phyloP scores from a whole-genome alignment of 257 asterid species.

The Ajuga chamaepitys region DNA sequence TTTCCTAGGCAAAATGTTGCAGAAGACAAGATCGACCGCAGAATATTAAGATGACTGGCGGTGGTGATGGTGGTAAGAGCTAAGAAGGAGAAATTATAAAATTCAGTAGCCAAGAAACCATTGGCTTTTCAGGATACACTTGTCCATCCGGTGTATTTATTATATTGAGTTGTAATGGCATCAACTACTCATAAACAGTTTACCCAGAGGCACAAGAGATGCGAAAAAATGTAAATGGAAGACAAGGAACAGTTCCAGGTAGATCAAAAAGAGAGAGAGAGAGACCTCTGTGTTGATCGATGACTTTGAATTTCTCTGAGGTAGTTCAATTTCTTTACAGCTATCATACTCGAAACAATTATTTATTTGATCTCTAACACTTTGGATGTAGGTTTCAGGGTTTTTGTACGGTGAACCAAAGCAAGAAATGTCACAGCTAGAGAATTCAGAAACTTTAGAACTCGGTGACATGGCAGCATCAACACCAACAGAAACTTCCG shows the following conservation, averaged over 20 bases:
- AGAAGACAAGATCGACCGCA: too few relatives aligned
- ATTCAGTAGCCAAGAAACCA: background rate
- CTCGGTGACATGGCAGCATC: slow-evolving; percentile 15
- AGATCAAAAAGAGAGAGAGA: background rate
- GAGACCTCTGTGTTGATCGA: slow-evolving; percentile 23
- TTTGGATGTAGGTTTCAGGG: slow-evolving; percentile 11
- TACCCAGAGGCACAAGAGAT: background rate
- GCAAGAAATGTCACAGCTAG: slow-evolving; percentile 9
- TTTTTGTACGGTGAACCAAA: slow-evolving; percentile 8
- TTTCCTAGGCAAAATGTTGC: background rate
- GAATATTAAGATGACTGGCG: too few relatives aligned
- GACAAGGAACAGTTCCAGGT: background rate
- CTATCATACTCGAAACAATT: slow-evolving; percentile 4
- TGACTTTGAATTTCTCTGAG: background rate
- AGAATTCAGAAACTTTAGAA: slow-evolving; percentile 10
- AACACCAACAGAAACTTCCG: slow-evolving; percentile 6
- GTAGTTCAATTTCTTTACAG: slow-evolving; percentile 16
- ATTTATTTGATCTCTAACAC: slow-evolving; percentile 18
- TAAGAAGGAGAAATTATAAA: background rate
- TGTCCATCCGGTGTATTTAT: background rate
- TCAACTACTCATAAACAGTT: background rate
- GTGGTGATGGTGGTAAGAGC: background rate
- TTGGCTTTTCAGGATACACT: background rate
- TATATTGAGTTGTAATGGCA: background rate
- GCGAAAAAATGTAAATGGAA: background rate